A percentile compares a stretch with the other conserved stretches of the same genome.
These are phyloP conservation scores for Mesembryanthemum crystallinum DNA, from an alignment of 148 eudicot species.

Conservation along the genomic window DNA sequence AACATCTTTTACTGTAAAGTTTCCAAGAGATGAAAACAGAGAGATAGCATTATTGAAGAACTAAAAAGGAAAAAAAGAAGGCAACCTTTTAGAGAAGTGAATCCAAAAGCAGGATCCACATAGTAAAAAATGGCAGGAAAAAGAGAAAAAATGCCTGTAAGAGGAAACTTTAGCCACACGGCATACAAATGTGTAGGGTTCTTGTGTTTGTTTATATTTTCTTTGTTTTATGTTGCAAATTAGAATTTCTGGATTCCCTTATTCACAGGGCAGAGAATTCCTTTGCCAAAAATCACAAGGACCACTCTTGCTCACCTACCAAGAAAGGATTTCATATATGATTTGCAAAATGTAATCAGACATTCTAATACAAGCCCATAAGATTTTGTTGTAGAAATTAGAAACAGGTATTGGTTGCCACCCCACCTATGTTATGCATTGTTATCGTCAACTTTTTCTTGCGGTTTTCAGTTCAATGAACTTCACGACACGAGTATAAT, in stretches of 20 bases:
- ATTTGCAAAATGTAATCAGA: too few relatives aligned
- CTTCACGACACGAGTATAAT: too few relatives aligned
- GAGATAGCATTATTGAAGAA: conserved; percentile 22
- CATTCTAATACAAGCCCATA: too few relatives aligned
- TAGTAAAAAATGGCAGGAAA: not conserved
- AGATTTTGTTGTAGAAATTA: not conserved
- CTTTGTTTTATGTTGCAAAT: conserved; percentile 12
- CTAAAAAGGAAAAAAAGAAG: conserved; percentile 25
- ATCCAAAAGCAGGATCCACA: conserved; percentile 25
- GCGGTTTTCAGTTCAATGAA: too few relatives aligned
- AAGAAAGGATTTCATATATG: not conserved
- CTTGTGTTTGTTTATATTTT: conserved; percentile 5
- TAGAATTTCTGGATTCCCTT: conserved; percentile 13
- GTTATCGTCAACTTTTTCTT: too few relatives aligned
- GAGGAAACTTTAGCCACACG: conserved; percentile 26
- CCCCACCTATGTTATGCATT: too few relatives aligned
- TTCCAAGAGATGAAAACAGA: conserved; percentile 19
- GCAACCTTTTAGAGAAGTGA: conserved; percentile 29
- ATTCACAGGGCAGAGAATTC: conserved; percentile 19
- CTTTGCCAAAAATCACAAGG: conserved; percentile 1
- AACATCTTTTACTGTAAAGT: not conserved
- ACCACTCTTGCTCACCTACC: conserved; percentile 13
- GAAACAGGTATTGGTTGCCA: not conserved
- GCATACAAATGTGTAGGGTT: conserved; percentile 13
- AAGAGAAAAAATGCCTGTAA: not conserved